Conservation (phyloP, 352 stramenopile species). For the Phytophthora sojae region DNA sequence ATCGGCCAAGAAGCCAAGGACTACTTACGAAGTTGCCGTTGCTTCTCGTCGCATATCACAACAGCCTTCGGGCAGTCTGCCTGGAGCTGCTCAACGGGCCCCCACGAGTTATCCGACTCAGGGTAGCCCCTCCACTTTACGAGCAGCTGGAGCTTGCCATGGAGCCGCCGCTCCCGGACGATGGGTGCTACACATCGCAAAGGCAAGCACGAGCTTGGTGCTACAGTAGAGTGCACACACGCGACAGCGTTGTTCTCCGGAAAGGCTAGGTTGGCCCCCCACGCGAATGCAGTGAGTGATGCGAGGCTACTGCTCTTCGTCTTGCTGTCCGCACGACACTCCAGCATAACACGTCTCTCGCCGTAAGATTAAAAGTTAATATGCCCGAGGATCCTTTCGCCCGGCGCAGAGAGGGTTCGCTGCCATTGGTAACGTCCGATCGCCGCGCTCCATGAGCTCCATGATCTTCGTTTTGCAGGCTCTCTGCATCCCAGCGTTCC, state of each 20-base stretch:
- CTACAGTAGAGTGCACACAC: background rate
- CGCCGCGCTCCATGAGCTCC: background rate
- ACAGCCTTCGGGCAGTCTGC: no score
- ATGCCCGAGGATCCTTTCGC: background rate
- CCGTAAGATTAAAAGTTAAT: conserved; percentile 10
- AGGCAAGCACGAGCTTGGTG: background rate
- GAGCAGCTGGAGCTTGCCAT: no score
- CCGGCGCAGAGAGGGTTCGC: conserved; percentile 2
- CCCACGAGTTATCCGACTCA: no score
- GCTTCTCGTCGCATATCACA: no score
- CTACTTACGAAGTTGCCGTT: no score
- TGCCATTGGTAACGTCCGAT: conserved; percentile 4
- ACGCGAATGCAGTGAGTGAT: background rate
- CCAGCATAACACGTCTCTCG: conserved; percentile 8
- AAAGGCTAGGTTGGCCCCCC: background rate
- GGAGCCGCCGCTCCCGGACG: no score
- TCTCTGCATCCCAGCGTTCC: conserved; percentile 15
- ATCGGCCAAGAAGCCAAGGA: no score
- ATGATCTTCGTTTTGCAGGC: background rate
- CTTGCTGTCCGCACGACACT: conserved; percentile 21
- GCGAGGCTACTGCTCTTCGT: background rate
- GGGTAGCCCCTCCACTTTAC: no score
- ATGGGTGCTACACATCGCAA: no score
- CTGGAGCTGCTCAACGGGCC: no score
- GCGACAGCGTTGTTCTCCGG: background rate